Conservation (phyloP, 2,329 filamentous ascomycete species). For the Septoria linicola region DNA sequence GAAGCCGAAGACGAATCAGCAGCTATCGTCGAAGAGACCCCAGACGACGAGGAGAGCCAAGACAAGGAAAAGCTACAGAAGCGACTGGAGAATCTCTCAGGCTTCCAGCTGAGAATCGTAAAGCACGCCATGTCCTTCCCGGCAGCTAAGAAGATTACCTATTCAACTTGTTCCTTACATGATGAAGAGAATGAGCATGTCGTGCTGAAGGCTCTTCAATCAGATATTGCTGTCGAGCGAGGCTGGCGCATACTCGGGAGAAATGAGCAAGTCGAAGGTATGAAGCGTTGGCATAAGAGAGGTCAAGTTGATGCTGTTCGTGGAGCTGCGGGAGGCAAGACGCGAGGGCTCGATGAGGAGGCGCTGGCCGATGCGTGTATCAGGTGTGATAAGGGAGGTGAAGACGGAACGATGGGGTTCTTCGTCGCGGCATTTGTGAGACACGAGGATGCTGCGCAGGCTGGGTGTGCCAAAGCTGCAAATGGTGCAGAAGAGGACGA, state of each 20-base stretch:
- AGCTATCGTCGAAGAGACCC: constrained; percentile 25
- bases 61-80: constrained; percentile 57
- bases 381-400: constrained; percentile 75
- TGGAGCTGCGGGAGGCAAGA: constrained; percentile 32
- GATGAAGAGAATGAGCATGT: constrained; percentile 86
- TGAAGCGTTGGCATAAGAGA: constrained; percentile 73
- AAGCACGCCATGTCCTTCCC: constrained; percentile 83
- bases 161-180: constrained; percentile 91
- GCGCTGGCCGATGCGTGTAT: constrained; percentile 71
- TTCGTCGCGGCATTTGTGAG: constrained; percentile 87
- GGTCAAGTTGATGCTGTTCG: constrained; percentile 36
- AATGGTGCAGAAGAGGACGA: constrained; percentile 38
- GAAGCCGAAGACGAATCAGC: constrained; percentile 15
- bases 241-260: constrained; percentile 78
- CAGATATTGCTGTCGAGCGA: constrained; percentile 60
- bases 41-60: constrained; percentile 41
- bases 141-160: constrained; percentile 71
- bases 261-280: constrained; percentile 70
- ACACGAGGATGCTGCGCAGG: constrained; percentile 39
- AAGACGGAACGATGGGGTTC: constrained; percentile 87
- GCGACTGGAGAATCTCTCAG: constrained; percentile 70
- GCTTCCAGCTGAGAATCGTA: constrained; percentile 79
- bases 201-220: constrained; percentile 68
- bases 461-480: constrained; percentile 1
- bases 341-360: constrained; percentile 8